Conservation (phyloP, 2,329 filamentous ascomycete genomes). For the Penicillium vulpinum region DNA sequence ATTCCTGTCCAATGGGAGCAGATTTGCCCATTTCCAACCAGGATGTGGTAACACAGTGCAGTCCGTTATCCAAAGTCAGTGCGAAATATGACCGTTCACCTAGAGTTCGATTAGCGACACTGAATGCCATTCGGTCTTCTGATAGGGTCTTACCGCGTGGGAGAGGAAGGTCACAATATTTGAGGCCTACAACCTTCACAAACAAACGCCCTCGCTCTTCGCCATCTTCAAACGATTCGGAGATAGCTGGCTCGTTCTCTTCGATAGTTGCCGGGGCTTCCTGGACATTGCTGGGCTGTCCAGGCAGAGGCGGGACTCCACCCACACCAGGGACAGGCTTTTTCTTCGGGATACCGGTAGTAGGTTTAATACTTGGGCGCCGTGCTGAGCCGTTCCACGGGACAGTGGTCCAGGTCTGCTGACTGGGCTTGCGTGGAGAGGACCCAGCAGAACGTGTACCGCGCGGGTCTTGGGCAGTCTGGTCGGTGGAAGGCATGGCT, state of each 20-base stretch:
- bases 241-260: constrained; percentile 66
- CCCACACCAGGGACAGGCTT: constrained; percentile 64
- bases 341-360: constrained; percentile 62
- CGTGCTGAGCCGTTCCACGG: constrained; percentile 87
- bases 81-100: constrained; percentile 93
- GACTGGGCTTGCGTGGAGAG: constrained; percentile 75
- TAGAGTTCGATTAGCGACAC: constrained; percentile 42
- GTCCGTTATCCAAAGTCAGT: constrained; percentile 93
- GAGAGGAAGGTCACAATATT: constrained; percentile 82
- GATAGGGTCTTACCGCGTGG: constrained; percentile 71
- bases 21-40: constrained; percentile 91
- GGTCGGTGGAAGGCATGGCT: constrained; percentile 29
- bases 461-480: constrained; percentile 33
- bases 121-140: neutral
- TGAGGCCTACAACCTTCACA: constrained; percentile 97
- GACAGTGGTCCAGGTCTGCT: constrained; percentile 93
- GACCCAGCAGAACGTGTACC: constrained; percentile 63
- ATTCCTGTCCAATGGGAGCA: constrained; percentile 95
- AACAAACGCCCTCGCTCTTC: constrained; percentile 89
- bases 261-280: constrained; percentile 62
- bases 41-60: constrained; percentile 95
- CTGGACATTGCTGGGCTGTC: constrained; percentile 77
- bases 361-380: constrained; percentile 62
- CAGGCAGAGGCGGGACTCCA: constrained; percentile 77
- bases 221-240: constrained; percentile 68